Conservation (phyloP, 108 stramenopile species). For the Licmophora abbreviata region DNA sequence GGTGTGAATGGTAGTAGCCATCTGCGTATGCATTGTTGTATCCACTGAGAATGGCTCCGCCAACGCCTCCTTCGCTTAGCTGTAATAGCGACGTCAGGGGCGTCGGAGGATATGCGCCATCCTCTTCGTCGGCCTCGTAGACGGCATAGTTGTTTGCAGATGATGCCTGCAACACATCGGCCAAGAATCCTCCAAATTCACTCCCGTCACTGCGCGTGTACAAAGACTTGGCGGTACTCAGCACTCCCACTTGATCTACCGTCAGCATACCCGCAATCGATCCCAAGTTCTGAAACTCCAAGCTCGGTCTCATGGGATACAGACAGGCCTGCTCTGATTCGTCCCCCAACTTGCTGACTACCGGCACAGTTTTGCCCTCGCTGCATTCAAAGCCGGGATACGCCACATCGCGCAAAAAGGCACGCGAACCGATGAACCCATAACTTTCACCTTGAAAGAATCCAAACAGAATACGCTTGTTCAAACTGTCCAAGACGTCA, state of each 20-base stretch:
- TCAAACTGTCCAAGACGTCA: conserved; percentile 41
- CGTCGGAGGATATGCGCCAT: conserved; percentile 62
- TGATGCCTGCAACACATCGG: conserved; percentile 53
- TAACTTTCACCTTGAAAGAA: conserved; percentile 79
- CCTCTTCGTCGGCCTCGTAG: conserved; percentile 33
- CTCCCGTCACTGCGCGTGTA: conserved; percentile 61
- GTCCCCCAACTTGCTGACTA: conserved; percentile 37
- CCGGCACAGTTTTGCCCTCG: conserved; percentile 32
- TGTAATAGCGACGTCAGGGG: conserved; percentile 59
- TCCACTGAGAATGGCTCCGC: conserved; percentile 73
- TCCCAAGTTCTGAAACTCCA: conserved; percentile 64
- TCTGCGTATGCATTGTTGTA: conserved; percentile 71
- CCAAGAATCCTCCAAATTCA: conserved; percentile 44
- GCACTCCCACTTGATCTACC: conserved; percentile 76
- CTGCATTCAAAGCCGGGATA: conserved; percentile 54
- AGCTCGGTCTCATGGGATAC: conserved; percentile 59
- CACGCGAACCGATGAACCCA: conserved; percentile 68
- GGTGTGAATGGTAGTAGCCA: conserved; percentile 65
- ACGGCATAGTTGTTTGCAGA: conserved; percentile 28
- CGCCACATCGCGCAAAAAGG: conserved; percentile 63
- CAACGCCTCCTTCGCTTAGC: conserved; percentile 37
- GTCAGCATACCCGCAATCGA: conserved; percentile 67
- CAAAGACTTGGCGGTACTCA: conserved; percentile 34
- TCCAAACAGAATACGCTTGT: conserved; percentile 64
- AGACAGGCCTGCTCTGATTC: conserved; percentile 58